phyloP scores from a whole-genome alignment of 192 early-diverging fungal species.

The Backusella parvicylindrica region DNA sequence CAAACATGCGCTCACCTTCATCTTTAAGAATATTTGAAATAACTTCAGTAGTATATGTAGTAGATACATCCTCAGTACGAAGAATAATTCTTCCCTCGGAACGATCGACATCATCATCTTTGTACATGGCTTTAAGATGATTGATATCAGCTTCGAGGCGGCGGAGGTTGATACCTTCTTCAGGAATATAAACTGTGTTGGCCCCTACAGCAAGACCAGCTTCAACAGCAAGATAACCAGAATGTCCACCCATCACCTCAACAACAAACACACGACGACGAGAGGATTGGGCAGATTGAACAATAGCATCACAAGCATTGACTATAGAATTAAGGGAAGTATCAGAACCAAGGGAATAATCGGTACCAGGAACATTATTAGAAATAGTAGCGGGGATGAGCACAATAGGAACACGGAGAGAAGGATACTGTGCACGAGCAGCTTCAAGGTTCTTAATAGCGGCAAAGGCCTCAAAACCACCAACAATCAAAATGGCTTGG shows the following conservation, averaged over 20 bases:
- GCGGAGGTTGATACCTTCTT: conserved; percentile 78
- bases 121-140: conserved; percentile 77
- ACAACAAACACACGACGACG: conserved; percentile 93
- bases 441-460: conserved; percentile 69
- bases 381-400: conserved; percentile 93
- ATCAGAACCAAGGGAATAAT: conserved; percentile 92
- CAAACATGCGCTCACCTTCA: conserved; percentile 86
- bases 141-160: conserved; percentile 81
- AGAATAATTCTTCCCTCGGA: conserved; percentile 88
- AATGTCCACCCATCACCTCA: conserved; percentile 96
- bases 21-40: conserved; percentile 82
- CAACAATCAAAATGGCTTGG: conserved; percentile 84
- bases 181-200: conserved; percentile 91
- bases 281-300: conserved; percentile 87
- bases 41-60: conserved; percentile 88
- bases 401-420: conserved; percentile 92
- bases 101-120: conserved; percentile 64
- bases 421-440: conserved; percentile 75
- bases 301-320: conserved; percentile 84
- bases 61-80: conserved; percentile 66
- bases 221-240: conserved; percentile 88
- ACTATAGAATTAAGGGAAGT: conserved; percentile 95
- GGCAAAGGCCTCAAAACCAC: conserved; percentile 95
- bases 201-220: conserved; percentile 85
- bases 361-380: conserved; percentile 97